Conservation (phyloP, 495 filamentous ascomycete species). For the Penicillium diatomitis region DNA sequence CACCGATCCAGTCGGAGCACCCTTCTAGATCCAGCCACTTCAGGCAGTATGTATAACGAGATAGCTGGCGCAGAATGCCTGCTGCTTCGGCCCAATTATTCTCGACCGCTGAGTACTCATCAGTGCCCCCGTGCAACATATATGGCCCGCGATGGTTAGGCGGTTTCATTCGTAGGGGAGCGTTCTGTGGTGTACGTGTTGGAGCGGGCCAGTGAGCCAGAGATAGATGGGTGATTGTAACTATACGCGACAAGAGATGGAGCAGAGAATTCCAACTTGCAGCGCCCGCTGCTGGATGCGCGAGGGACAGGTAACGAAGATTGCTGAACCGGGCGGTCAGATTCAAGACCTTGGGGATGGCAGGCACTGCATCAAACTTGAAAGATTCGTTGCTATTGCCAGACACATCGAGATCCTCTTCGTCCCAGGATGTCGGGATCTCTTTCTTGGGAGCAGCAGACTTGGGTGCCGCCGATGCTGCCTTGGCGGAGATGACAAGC, state of each 20-base stretch:
- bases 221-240: conserved; percentile 65
- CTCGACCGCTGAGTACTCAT: conserved; percentile 56
- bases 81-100: conserved; percentile 64
- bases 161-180: conserved; percentile 21
- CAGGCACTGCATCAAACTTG: no score
- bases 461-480: conserved; percentile 2
- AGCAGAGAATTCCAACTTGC: conserved; percentile 64
- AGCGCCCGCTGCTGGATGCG: conserved; percentile 26
- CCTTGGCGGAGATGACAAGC: conserved; percentile 30
- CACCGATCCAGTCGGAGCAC: conserved; percentile 60
- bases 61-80: conserved; percentile 57
- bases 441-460: conserved; percentile 7
- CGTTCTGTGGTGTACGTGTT: conserved; percentile 46
- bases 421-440: conserved; percentile 32
- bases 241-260: conserved; percentile 47
- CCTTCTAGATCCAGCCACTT: conserved; percentile 76
- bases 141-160: not conserved
- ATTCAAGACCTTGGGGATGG: conserved; percentile 35
- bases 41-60: conserved; percentile 56
- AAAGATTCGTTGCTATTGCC: no score
- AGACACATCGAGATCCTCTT: not conserved
- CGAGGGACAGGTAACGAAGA: conserved; percentile 44
- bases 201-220: conserved; percentile 75
- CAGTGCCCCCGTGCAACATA: conserved; percentile 45
- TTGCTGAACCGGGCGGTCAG: conserved; percentile 35